Evolutionary conservation across 176 grass and related monocot species (phyloP).

Genomic region (Oryza meridionalis): DNA sequence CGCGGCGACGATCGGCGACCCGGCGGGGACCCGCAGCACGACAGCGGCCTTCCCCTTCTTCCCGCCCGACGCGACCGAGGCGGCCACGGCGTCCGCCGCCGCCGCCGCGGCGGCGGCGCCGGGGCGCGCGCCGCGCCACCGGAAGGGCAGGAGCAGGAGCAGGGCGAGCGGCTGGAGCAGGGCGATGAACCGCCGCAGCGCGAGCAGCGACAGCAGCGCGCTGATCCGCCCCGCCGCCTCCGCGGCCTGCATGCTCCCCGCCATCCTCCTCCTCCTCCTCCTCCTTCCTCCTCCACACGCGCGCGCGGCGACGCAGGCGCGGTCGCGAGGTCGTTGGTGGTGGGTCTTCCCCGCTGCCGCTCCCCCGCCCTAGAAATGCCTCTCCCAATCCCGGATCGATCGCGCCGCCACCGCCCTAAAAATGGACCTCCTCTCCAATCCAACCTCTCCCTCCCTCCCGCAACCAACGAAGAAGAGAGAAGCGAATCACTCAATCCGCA

Average conservation of each 20-base stretch:
- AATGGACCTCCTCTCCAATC: slow-evolving; percentile 37
- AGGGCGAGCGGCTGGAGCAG: slow-evolving; percentile 55
- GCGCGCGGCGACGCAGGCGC: not conserved
- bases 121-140: slow-evolving; percentile 25
- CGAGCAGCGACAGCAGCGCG: slow-evolving; percentile 63
- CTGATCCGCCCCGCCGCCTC: slow-evolving; percentile 68
- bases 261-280: slow-evolving; percentile 35
- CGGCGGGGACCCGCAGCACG: slow-evolving; percentile 50
- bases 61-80: slow-evolving; percentile 18
- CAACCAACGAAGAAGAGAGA: not conserved
- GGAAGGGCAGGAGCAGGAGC: slow-evolving; percentile 67
- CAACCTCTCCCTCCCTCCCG: not conserved
- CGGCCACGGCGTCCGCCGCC: slow-evolving; percentile 21
- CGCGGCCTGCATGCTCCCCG: slow-evolving; percentile 77
- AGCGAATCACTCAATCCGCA: not conserved
- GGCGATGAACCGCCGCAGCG: slow-evolving; percentile 58
- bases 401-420: slow-evolving; percentile 40
- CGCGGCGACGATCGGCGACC: slow-evolving; percentile 48
- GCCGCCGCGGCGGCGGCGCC: not conserved
- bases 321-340: not conserved
- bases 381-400: not conserved
- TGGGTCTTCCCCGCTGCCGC: not conserved
- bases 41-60: slow-evolving; percentile 61
- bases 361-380: not conserved
- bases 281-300: not conserved